Base-by-base conservation (phyloP, 1,284 basidiomycete species). In the Termitomyces sp. region DNA sequence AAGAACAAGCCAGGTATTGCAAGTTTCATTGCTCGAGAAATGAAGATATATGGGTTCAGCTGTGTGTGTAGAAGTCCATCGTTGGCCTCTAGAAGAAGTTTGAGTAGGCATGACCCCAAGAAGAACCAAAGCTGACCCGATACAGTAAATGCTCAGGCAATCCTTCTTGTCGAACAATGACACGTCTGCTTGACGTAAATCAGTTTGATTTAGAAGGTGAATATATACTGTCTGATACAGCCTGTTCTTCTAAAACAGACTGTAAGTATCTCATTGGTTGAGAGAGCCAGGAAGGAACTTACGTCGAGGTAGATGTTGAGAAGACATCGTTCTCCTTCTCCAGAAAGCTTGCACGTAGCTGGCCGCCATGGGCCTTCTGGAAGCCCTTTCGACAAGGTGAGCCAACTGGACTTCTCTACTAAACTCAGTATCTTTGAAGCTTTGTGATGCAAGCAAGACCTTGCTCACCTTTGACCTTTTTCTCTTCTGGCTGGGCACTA, bases 291-390 rank as follows among this genome's bases (percentile, higher is more conserved):
- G 54, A 45, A 41, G 28, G 45, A 41, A 66, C 82, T 62, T 64
- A 88, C 87, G 59, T 90, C 86, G 54, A 88, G 72, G 65, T 89
- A 89, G 52, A 90, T 79, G 62, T 85, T 86, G 46, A 89, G 69
- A 55, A 82, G 71, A 66, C 83, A 88, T 28, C 78, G 75, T 50
- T 82, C 79, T 28, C 80, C 82, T 65, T 89, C 85, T 61, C 88
- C 85, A 39, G 75, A 69, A 50, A 91, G 70, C 63, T 77, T 86
- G 68, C 88, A 90, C 13, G 78, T 83, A 21, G 84, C 88, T 42
- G 77, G 68, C 63, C 84, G 75, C 89, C 89, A 91, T 50, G 83
- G 81, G 13, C 82, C 68, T 34, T 72, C 73, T 31, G 76, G 68
- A 21, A 79, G 62, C 30, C 73, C 75, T 57, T 78, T 80, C 36